Evolutionary conservation across 805 yeast genomes (phyloP).

Genomic region (Candida patagonica): DNA sequence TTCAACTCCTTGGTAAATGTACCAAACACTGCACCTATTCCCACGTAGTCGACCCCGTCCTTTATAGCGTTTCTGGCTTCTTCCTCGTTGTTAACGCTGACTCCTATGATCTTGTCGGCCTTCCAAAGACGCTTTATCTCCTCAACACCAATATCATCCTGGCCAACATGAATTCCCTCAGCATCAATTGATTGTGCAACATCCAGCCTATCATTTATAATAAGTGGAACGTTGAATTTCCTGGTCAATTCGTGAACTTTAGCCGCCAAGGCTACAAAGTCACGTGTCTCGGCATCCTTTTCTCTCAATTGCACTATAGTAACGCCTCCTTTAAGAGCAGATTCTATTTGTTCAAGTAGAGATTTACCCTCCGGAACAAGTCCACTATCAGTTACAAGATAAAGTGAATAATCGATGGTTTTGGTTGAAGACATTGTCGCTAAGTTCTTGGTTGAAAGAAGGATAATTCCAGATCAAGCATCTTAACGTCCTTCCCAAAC

Average conservation of each 20-base stretch:
- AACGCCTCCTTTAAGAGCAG: constrained; percentile 60
- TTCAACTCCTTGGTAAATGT: constrained; percentile 62
- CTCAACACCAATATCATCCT: constrained; percentile 65
- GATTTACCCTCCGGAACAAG: constrained; percentile 55
- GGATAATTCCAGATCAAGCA: not conserved
- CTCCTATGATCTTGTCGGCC: constrained; percentile 66
- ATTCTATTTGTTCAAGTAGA: constrained; percentile 49
- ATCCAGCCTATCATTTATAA: constrained; percentile 81
- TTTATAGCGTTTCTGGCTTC: constrained; percentile 47
- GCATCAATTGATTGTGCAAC: constrained; percentile 85
- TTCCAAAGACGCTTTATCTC: constrained; percentile 55
- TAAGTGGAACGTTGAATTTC: constrained; percentile 55
- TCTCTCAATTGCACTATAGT: constrained; percentile 81
- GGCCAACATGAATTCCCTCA: constrained; percentile 91
- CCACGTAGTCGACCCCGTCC: constrained; percentile 65
- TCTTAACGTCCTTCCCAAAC: not conserved
- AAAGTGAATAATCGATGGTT: constrained; percentile 47
- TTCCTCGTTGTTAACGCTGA: constrained; percentile 52
- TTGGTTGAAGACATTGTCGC: constrained; percentile 1
- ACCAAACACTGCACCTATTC: constrained; percentile 70
- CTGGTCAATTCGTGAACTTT: constrained; percentile 54
- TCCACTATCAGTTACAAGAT: constrained; percentile 72
- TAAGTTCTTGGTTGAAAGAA: not conserved
- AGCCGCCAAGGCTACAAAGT: constrained; percentile 53
- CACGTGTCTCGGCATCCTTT: constrained; percentile 58